Evolutionary conservation across 305 asterid species (phyloP).

Genomic region (Solanum chacoense): DNA sequence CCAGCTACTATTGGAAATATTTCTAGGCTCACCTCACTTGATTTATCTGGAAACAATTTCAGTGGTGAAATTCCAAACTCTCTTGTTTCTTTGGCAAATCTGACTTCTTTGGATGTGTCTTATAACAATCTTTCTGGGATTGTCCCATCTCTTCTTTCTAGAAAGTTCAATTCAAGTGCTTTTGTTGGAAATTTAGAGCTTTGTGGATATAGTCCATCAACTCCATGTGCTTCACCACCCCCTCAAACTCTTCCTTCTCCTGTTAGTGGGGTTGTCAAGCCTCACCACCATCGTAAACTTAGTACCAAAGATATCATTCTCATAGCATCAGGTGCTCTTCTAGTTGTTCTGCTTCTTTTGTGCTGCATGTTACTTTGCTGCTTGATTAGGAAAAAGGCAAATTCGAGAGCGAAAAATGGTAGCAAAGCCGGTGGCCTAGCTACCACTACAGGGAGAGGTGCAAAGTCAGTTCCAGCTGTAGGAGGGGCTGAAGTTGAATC

Average conservation of each 20-base stretch:
- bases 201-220: slow-evolving; percentile 54
- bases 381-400: slow-evolving; percentile 45
- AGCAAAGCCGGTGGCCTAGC: slow-evolving; percentile 11
- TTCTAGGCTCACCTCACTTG: slow-evolving; percentile 31
- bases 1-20: slow-evolving; percentile 48
- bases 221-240: slow-evolving; percentile 40
- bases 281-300: slow-evolving; percentile 29
- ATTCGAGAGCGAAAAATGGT: slow-evolving; percentile 27
- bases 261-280: slow-evolving; percentile 3
- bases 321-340: slow-evolving; percentile 59
- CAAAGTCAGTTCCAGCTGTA: slow-evolving; percentile 15
- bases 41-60: slow-evolving; percentile 51
- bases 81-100: slow-evolving; percentile 27
- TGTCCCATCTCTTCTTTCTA: slow-evolving; percentile 44
- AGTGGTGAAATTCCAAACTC: slow-evolving; percentile 57
- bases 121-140: slow-evolving; percentile 59
- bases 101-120: slow-evolving; percentile 56
- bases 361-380: slow-evolving; percentile 39
- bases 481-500: slow-evolving; percentile 24
- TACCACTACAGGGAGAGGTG: slow-evolving; percentile 16
- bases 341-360: slow-evolving; percentile 28
- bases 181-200: slow-evolving; percentile 65
- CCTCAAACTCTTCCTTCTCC: slow-evolving; percentile 30
- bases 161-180: slow-evolving; percentile 52
- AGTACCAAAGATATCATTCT: slow-evolving; percentile 76